phyloP scores from a whole-genome alignment of 2,329 filamentous ascomycete genomes.

The Sphaerulina musiva region DNA sequence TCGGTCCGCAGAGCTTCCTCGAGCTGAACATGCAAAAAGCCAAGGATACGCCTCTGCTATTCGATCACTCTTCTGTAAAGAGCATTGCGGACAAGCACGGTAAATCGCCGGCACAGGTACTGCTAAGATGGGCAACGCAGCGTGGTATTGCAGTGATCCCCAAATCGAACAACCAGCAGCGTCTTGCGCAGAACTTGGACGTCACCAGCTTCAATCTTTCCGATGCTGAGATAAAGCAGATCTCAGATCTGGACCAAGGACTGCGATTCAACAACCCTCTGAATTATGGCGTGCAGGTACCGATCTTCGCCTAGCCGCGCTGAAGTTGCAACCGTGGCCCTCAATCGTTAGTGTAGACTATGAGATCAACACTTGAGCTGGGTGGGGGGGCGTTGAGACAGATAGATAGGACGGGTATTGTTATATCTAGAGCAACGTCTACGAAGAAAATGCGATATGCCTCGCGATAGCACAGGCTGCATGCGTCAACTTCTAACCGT shows the following conservation, averaged over 20 bases:
- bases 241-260: conserved; percentile 57
- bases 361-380: not conserved
- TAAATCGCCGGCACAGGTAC: conserved; percentile 71
- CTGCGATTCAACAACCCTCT: conserved; percentile 73
- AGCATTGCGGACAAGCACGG: conserved; percentile 60
- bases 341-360: not conserved
- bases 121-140: conserved; percentile 84
- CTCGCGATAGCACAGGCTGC: no score
- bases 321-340: not conserved
- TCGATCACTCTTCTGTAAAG: conserved; percentile 62
- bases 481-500: no score
- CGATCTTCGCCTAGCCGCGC: conserved; percentile 19
- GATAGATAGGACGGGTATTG: no score
- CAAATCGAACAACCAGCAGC: conserved; percentile 58
- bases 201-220: conserved; percentile 60
- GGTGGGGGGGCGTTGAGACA: not conserved
- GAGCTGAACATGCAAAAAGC: conserved; percentile 69
- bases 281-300: conserved; percentile 36
- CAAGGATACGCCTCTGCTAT: conserved; percentile 58
- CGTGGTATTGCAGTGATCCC: conserved; percentile 74
- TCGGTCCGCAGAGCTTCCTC: conserved; percentile 71
- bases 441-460: no score
- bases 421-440: no score
- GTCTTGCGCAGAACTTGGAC: conserved; percentile 61
- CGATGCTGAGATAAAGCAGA: conserved; percentile 59